Percentiles rank a stretch among this genome's conserved stretches.
Evolutionary conservation across 1,284 basidiomycete genomes (phyloP).

Genomic region (Cryptococcus sp.): DNA sequence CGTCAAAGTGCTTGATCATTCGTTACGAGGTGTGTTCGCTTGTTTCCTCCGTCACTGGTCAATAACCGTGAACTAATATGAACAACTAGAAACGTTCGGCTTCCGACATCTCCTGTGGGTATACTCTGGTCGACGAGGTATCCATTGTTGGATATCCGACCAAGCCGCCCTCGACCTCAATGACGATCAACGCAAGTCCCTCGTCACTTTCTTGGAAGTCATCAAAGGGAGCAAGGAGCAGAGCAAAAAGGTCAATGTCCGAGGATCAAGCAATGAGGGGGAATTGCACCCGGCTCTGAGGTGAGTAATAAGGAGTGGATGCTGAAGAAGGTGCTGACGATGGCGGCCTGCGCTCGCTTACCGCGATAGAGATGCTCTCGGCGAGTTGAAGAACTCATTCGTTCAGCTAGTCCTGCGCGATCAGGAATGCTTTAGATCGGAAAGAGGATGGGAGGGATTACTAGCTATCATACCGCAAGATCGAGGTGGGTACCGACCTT

Average conservation of each 20-base stretch:
- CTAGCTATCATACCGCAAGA: constrained; percentile 72
- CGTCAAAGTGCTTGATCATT: constrained; percentile 79
- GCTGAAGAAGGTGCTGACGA: too few species aligned
- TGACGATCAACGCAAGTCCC: constrained; percentile 83
- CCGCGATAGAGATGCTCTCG: constrained; percentile 58
- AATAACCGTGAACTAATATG: not conserved
- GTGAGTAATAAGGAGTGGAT: constrained; percentile 55
- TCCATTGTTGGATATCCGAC: constrained; percentile 98
- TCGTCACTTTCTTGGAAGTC: constrained; percentile 86
- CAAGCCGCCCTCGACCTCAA: constrained; percentile 81
- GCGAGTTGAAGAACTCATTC: constrained; percentile 64
- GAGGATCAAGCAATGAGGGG: constrained; percentile 54
- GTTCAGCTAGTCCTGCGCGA: constrained; percentile 72
- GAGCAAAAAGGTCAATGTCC: constrained; percentile 77
- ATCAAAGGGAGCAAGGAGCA: constrained; percentile 80
- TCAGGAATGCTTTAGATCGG: constrained; percentile 78
- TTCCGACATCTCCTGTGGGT: constrained; percentile 85
- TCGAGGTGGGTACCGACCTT: constrained; percentile 44
- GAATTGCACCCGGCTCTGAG: constrained; percentile 69
- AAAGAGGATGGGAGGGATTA: constrained; percentile 73
- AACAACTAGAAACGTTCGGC: constrained; percentile 67
- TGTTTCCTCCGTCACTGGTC: not conserved
- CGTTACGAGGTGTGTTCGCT: constrained; percentile 63
- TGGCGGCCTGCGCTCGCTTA: not conserved
- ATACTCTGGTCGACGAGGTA: constrained; percentile 96